Evolutionary conservation across 768 basidiomycete genomes (phyloP), one percentile per base, ranked within the genome.

Genomic region (Macrolepiota fuliginosa): DNA sequence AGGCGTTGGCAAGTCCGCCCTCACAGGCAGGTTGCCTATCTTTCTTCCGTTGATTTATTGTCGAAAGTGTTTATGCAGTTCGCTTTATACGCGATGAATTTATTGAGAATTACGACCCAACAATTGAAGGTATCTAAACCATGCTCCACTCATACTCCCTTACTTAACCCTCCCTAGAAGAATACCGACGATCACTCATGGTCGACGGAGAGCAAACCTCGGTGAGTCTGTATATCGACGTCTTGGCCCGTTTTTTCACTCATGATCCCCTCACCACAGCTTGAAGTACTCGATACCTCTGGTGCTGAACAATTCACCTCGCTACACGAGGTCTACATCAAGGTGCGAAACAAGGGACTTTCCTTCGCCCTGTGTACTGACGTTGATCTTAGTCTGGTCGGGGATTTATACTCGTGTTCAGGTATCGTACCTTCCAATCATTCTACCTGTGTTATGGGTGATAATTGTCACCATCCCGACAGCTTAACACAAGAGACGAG

Each of bases 261-360:
- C 19, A 62, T 46, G n/a, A 27, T 57, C 32, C 17, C 22, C 46
- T 11, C 11, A 53, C 45, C 56, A 52, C 67, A 92, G 91, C 83
- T 92, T 56, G 89, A 93, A 71, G 85, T 93, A 55, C 72, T 92
- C 59, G 91, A 93, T 71, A 92, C 91, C 11, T 91, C 91, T 24
- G 91, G 91, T 12, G 87, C 89, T n/a, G 91, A 92, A 67, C 91
- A 92, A 71, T 93, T 93, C 71, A 89, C 81, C 15, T 87, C 88
- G 9, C 76, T 92, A 56, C 91, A 90, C 64, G 91, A 93, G 73
- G 77, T 89, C 9, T 92, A 92, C 69, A 92, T 93, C 71, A 87
- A 90, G 82, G 90, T 90, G 62, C 42, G 63, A 40, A 29, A 47
- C 50, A 36, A n/a, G 19, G 29, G 35, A 39, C 47, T 17, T n/a